These are phyloP conservation scores for Glarea lozoyensis DNA, from an alignment of 495 filamentous ascomycete genomes.

Conservation along the genomic window DNA sequence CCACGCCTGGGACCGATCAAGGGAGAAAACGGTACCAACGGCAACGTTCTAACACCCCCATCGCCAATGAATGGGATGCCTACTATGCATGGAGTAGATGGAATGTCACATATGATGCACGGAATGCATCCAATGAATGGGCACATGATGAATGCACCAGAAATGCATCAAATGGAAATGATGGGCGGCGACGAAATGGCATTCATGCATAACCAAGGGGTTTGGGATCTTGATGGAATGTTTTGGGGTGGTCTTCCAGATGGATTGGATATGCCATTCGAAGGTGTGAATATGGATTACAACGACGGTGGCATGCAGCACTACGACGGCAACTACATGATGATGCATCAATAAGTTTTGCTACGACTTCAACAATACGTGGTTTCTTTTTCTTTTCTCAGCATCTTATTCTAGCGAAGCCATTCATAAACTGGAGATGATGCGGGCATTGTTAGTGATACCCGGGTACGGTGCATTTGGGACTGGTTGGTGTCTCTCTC, in stretches of 20 bases:
- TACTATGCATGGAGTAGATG: conserved; percentile 5
- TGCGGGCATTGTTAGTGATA: too few species aligned
- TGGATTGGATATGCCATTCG: conserved; percentile 22
- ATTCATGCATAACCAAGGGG: conserved; percentile 42
- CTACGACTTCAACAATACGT: too few species aligned
- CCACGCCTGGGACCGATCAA: conserved; percentile 10
- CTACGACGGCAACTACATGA: conserved; percentile 16
- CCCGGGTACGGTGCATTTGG: too few species aligned
- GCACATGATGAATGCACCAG: conserved; percentile 22
- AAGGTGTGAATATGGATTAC: conserved; percentile 19
- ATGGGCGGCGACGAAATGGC: conserved; percentile 43
- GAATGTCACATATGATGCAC: conserved; percentile 22
- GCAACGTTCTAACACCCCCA: conserved; percentile 3
- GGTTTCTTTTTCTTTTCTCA: conserved; percentile 2
- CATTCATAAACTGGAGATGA: too few species aligned
- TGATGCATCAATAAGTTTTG: conserved; percentile 16
- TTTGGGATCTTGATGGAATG: conserved; percentile 46
- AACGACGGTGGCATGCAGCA: conserved; percentile 9
- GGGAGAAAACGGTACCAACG: neutral
- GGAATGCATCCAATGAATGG: conserved; percentile 23
- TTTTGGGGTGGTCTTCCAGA: conserved; percentile 20
- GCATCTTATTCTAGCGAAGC: neutral
- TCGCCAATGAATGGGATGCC: conserved; percentile 9
- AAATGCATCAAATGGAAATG: conserved; percentile 24
- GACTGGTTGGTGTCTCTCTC: too few species aligned